These are phyloP conservation scores for Stachybotrys chlorohalonatus DNA, from an alignment of 2,329 filamentous ascomycete species.

Conservation along the genomic window DNA sequence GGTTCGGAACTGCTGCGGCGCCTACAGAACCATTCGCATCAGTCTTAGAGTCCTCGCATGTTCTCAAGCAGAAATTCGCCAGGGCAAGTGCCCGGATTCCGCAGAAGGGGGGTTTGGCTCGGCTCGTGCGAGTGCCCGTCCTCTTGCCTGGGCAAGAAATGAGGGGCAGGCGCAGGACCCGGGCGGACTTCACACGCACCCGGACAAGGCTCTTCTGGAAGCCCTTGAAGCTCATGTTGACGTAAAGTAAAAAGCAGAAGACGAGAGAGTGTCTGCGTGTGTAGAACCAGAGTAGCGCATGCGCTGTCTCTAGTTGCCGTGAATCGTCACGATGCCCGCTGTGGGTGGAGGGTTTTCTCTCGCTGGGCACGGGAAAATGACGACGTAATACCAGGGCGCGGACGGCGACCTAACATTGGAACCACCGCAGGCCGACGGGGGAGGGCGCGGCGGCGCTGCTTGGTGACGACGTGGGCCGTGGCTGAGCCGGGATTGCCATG, in stretches of 20 bases:
- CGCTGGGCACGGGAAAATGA: not conserved
- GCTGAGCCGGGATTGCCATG: conserved; percentile 17
- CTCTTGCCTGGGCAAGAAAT: not conserved
- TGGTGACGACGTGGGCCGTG: conserved; percentile 23
- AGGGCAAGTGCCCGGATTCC: no score
- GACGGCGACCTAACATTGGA: not conserved
- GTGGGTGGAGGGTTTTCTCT: not conserved
- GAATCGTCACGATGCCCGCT: not conserved
- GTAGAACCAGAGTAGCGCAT: conserved; percentile 3
- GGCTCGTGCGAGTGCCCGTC: no score
- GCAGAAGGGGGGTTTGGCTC: no score
- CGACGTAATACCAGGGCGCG: not conserved
- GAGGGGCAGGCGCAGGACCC: conserved; percentile 19
- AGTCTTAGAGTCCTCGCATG: not conserved
- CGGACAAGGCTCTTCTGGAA: conserved; percentile 83
- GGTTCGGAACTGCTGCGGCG: conserved; percentile 84
- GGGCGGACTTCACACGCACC: conserved; percentile 37
- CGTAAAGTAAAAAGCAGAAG: conserved; percentile 1
- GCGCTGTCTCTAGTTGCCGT: conserved; percentile 3
- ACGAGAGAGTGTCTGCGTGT: conserved; percentile 2
- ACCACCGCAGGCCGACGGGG: not conserved
- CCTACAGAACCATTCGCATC: conserved; percentile 30
- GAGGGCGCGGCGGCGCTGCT: conserved; percentile 4
- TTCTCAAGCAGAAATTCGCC: no score
- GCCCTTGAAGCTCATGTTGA: conserved; percentile 89